A percentile compares a stretch with the other conserved stretches of the same genome.
Evolutionary conservation across 2,329 filamentous ascomycete species (phyloP).

Genomic region (Basipetospora chlamydospora): DNA sequence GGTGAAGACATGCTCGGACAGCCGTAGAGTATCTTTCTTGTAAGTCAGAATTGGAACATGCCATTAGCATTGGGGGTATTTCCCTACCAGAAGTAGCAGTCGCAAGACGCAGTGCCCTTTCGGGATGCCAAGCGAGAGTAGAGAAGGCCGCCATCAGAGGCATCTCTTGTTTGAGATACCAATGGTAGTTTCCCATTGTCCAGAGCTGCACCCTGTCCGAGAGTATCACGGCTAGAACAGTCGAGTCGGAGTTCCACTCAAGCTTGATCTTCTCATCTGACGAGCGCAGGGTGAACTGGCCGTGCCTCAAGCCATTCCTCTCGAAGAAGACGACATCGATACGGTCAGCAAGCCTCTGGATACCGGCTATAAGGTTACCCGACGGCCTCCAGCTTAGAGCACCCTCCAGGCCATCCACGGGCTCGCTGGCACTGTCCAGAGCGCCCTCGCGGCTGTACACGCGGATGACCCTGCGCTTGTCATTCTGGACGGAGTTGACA

Average conservation of each 20-base stretch:
- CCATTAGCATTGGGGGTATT: constrained; percentile 6
- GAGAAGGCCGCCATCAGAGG: constrained; percentile 21
- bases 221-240: constrained; percentile 70
- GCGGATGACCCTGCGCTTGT: constrained; percentile 61
- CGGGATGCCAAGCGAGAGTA: constrained; percentile 64
- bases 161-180: constrained; percentile 91
- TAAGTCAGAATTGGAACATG: too few species aligned
- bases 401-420: constrained; percentile 80
- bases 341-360: constrained; percentile 56
- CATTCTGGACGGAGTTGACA: constrained; percentile 62
- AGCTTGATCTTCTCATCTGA: constrained; percentile 46
- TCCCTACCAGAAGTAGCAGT: constrained; percentile 33
- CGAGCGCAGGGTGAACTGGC: constrained; percentile 70
- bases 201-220: constrained; percentile 71
- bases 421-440: constrained; percentile 87
- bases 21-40: constrained; percentile 30
- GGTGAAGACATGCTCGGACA: constrained; percentile 54
- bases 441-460: constrained; percentile 84
- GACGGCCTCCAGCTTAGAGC: constrained; percentile 81
- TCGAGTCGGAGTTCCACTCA: constrained; percentile 86
- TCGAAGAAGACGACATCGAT: constrained; percentile 90
- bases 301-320: constrained; percentile 91
- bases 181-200: constrained; percentile 97
- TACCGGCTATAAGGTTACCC: constrained; percentile 79
- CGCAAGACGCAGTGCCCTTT: constrained; percentile 59